Evolutionary conservation across 331 rosid species (phyloP).

Genomic region (Erythrophleum ivorense): DNA sequence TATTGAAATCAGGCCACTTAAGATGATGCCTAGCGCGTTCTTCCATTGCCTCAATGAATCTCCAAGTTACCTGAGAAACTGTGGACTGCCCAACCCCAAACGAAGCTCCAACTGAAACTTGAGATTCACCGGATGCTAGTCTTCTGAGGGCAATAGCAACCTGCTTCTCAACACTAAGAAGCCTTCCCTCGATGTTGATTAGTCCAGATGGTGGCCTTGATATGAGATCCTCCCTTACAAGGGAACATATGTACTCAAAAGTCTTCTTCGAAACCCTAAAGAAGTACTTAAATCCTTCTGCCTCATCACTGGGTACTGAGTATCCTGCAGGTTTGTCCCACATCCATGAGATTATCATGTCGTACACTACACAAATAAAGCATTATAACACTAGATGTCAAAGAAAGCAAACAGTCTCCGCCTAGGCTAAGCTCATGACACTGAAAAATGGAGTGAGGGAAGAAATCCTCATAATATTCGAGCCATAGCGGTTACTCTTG

Average conservation of each 20-base stretch:
- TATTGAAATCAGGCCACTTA: constrained; percentile 70
- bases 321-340: constrained; percentile 58
- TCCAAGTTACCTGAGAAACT: constrained; percentile 98
- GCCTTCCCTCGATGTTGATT: constrained; percentile 95
- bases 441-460: constrained; percentile 11
- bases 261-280: constrained; percentile 87
- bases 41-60: constrained; percentile 91
- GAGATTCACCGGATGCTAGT: constrained; percentile 97
- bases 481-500: not conserved
- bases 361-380: not conserved
- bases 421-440: constrained; percentile 3
- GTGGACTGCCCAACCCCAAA: constrained; percentile 99
- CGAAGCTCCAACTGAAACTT: constrained; percentile 95
- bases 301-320: constrained; percentile 71
- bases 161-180: constrained; percentile 97
- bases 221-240: constrained; percentile 95
- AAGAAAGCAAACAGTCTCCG: not conserved
- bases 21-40: constrained; percentile 85
- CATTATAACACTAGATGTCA: not conserved
- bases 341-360: constrained; percentile 20
- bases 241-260: constrained; percentile 85
- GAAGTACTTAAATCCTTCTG: constrained; percentile 84
- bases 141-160: constrained; percentile 95
- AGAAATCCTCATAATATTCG: constrained; percentile 13
- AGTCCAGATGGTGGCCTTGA: constrained; percentile 98